These are phyloP conservation scores for Agrocybe praecox DNA, from an alignment of 768 basidiomycete species.

Conservation along the genomic window DNA sequence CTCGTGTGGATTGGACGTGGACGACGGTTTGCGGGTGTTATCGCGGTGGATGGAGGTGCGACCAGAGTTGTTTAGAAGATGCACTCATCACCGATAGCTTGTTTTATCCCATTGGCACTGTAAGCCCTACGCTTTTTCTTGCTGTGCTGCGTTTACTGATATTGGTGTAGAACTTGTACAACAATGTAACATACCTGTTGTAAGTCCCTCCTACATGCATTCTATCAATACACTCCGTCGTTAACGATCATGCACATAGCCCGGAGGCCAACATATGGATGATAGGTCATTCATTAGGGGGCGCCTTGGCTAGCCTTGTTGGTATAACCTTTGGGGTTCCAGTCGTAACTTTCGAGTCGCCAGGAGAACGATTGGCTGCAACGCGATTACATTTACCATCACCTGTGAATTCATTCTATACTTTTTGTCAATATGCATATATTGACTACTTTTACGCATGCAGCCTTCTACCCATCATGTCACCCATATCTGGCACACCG, in stretches of 20 bases:
- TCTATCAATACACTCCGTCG: not conserved
- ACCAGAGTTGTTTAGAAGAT: constrained; percentile 74
- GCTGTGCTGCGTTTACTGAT: constrained; percentile 3
- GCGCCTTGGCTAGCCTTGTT: constrained; percentile 78
- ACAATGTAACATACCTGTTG: constrained; percentile 93
- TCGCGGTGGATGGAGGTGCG: constrained; percentile 78
- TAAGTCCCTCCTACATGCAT: constrained; percentile 23
- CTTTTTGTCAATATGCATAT: not conserved
- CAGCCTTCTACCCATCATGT: constrained; percentile 78
- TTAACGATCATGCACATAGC: constrained; percentile 22
- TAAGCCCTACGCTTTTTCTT: constrained; percentile 37
- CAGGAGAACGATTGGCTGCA: constrained; percentile 84
- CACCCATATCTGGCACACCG: constrained; percentile 92
- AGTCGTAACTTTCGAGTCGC: constrained; percentile 86
- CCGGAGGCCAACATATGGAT: constrained; percentile 91
- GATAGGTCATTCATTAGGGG: constrained; percentile 72
- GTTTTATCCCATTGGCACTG: constrained; percentile 90
- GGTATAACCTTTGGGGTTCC: constrained; percentile 90
- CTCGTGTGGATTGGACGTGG: constrained; percentile 91
- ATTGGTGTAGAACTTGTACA: constrained; percentile 80
- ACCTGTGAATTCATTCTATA: constrained; percentile 54
- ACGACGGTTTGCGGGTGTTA: constrained; percentile 92
- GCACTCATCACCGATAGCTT: constrained; percentile 78
- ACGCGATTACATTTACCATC: constrained; percentile 81
- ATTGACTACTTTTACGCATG: not conserved